Conservation (phyloP, 208 protist species). For the Leishmania turanica region DNA sequence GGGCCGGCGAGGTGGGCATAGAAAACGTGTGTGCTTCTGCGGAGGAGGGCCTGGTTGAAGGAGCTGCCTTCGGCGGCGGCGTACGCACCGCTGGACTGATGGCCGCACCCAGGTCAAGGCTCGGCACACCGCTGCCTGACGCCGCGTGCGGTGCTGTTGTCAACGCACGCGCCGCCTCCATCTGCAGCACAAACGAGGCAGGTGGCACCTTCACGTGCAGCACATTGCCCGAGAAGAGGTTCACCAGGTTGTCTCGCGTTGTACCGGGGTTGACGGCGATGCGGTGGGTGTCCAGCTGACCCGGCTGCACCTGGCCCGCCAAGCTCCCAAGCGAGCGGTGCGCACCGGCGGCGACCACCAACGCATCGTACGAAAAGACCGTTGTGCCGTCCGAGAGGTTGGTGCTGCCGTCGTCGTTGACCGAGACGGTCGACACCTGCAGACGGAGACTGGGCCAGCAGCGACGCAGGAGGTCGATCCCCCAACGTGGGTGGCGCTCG, state of each 20-base stretch:
- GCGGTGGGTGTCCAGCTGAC: conserved; percentile 60
- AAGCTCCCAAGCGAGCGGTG: conserved; percentile 57
- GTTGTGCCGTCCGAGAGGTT: conserved; percentile 35
- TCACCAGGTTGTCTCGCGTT: conserved; percentile 72
- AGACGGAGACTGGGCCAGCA: conserved; percentile 10
- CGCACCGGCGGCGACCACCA: conserved; percentile 78
- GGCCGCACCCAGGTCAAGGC: neutral
- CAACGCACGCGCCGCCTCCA: conserved; percentile 35
- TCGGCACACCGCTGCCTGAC: neutral
- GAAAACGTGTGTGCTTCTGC: neutral
- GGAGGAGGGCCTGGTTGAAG: neutral
- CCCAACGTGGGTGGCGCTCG: neutral
- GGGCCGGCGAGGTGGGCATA: neutral
- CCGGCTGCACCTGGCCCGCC: conserved; percentile 16
- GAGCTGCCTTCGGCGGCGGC: neutral
- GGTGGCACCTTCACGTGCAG: conserved; percentile 86
- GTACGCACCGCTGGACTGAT: neutral
- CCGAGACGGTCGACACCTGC: conserved; percentile 1
- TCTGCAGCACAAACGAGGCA: conserved; percentile 51
- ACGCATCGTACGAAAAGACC: conserved; percentile 74
- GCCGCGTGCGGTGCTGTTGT: neutral
- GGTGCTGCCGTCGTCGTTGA: conserved; percentile 27
- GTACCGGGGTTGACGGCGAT: conserved; percentile 85
- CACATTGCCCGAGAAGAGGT: conserved; percentile 67
- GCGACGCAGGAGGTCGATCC: neutral